These are phyloP conservation scores for Aspergillus sp. DNA, from an alignment of 2,329 filamentous ascomycete species.

Conservation along the genomic window DNA sequence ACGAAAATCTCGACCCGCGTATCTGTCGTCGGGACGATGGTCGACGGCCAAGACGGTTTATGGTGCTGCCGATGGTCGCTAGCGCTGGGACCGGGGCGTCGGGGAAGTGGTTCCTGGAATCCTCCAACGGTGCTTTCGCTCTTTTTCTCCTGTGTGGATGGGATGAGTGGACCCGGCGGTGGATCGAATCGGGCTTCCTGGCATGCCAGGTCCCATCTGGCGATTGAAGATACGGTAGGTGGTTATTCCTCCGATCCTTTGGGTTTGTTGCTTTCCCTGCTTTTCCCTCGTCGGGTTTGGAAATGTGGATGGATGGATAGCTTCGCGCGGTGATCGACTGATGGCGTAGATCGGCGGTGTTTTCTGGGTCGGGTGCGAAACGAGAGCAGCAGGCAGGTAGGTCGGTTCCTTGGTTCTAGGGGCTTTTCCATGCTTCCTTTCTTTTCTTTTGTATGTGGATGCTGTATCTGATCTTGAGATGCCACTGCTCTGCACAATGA, in stretches of 20 bases:
- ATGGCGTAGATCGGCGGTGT: constrained; percentile 5
- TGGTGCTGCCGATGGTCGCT: constrained; percentile 23
- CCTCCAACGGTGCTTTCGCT: constrained; percentile 25
- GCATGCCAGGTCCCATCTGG: not conserved
- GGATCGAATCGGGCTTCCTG: constrained; percentile 2
- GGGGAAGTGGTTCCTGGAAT: constrained; percentile 33
- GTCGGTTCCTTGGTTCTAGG: too few species aligned
- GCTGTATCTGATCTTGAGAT: too few species aligned
- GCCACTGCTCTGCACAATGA: too few species aligned
- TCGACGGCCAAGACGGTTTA: constrained; percentile 15
- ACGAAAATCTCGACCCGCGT: not conserved
- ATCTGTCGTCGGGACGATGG: constrained; percentile 11
- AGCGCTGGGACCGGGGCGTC: constrained; percentile 26
- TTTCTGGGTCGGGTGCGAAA: constrained; percentile 1
- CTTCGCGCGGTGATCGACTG: not conserved
- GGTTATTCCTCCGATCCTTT: not conserved
- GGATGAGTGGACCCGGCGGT: not conserved
- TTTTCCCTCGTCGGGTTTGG: too few species aligned
- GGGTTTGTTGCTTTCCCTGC: too few species aligned
- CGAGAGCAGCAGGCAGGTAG: constrained; percentile 13
- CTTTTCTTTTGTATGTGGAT: too few species aligned
- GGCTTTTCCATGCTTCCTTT: too few species aligned
- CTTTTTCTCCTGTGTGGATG: constrained; percentile 3
- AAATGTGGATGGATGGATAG: not conserved
- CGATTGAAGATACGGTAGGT: not conserved